Percentiles rank a stretch among this genome's conserved stretches.
Conservation (phyloP, 139 green algal genomes). For the Tetraselmis striata region DNA sequence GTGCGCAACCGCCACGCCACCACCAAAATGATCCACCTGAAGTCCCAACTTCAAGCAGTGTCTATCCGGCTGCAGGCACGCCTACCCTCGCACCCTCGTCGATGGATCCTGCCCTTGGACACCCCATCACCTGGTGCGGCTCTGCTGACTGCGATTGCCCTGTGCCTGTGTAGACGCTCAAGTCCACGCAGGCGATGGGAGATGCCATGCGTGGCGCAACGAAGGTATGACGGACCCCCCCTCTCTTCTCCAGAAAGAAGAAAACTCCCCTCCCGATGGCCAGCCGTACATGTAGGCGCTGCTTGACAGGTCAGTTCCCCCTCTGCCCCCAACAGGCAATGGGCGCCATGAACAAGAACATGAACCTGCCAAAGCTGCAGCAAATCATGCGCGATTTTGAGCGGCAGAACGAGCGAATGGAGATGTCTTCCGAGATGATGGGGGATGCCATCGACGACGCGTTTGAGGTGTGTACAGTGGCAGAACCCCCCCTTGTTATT, state of each 20-base stretch:
- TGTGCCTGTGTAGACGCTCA: slow-evolving; percentile 77
- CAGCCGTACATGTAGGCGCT: no score
- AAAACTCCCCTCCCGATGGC: no score
- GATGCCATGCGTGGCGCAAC: slow-evolving; percentile 93
- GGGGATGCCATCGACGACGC: slow-evolving; percentile 90
- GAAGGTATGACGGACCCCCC: slow-evolving; percentile 69
- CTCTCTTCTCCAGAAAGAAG: no score
- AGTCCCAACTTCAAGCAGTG: slow-evolving; percentile 94
- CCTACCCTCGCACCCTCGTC: no score
- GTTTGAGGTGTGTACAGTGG: slow-evolving; percentile 58
- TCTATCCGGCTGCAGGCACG: slow-evolving; percentile 83
- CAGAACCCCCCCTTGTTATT: background rate
- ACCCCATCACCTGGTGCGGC: no score
- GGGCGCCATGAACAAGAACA: slow-evolving; percentile 89
- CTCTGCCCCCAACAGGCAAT: slow-evolving; percentile 64
- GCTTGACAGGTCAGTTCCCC: background rate
- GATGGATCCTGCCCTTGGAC: no score
- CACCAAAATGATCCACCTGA: slow-evolving; percentile 93
- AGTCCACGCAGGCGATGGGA: slow-evolving; percentile 95
- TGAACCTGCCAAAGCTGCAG: slow-evolving; percentile 78
- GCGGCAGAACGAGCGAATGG: slow-evolving; percentile 95
- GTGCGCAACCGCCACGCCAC: slow-evolving; percentile 95
- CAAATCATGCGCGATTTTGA: slow-evolving; percentile 97
- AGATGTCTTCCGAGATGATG: slow-evolving; percentile 97
- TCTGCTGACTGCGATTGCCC: no score